These are phyloP conservation scores for Eucalyptus cloeziana DNA, from an alignment of 345 rosid genomes.

Conservation along the genomic window DNA sequence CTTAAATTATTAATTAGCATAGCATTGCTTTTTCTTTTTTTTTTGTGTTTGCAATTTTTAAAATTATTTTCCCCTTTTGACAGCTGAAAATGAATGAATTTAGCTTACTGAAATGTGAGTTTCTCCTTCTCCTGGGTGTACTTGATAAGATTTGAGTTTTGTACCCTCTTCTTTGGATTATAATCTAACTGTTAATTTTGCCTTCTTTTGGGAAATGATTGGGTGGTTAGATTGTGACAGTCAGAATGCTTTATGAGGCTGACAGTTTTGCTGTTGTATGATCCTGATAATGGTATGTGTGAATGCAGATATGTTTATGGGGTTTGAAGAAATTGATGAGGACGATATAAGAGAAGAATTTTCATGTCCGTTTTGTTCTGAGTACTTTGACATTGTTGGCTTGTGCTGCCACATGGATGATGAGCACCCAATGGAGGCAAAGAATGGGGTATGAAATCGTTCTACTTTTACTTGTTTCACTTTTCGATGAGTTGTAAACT, in stretches of 20 bases:
- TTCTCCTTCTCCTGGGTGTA: neutral
- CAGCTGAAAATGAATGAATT: neutral
- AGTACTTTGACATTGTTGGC: constrained; percentile 77
- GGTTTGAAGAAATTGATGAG: constrained; percentile 80
- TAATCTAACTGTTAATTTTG: neutral
- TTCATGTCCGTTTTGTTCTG: constrained; percentile 92
- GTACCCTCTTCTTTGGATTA: neutral
- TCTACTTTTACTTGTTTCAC: neutral
- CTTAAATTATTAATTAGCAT: neutral
- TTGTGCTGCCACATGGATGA: constrained; percentile 94
- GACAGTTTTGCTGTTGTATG: neutral
- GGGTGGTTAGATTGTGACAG: neutral
- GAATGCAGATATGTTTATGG: constrained; percentile 69
- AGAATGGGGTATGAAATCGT: constrained; percentile 57
- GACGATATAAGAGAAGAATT: constrained; percentile 91
- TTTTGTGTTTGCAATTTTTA: neutral
- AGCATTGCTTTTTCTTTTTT: neutral
- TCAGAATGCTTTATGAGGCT: neutral
- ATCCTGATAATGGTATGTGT: neutral
- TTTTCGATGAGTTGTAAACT: neutral
- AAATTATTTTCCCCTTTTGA: neutral
- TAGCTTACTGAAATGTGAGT: neutral
- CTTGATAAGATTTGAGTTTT: neutral
- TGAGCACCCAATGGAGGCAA: constrained; percentile 79
- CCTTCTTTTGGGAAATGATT: neutral